Evolutionary conservation across 306 rosid genomes (phyloP).

Genomic region (Vigna radiata): DNA sequence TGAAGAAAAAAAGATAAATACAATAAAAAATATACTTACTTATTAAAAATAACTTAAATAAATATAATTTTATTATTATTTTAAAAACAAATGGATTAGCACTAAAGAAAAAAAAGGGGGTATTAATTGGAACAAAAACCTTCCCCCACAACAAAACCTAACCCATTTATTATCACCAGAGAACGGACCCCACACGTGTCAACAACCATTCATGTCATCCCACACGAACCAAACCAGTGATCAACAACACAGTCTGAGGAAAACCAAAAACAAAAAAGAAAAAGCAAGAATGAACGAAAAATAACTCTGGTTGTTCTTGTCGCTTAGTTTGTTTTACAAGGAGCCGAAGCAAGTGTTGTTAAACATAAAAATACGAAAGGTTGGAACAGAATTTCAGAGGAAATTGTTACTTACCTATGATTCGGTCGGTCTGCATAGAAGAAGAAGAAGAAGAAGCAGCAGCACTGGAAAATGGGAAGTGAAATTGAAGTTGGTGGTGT

Average conservation of each 20-base stretch:
- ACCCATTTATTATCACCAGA: conserved; percentile 35
- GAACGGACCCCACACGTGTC: conserved; percentile 27
- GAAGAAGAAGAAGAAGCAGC: neutral
- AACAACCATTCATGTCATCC: neutral
- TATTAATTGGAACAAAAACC: neutral
- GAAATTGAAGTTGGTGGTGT: conserved; percentile 2
- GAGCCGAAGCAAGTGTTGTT: neutral
- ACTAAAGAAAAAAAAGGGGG: conserved; percentile 18
- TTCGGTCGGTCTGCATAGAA: conserved; percentile 2
- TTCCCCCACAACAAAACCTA: conserved; percentile 38
- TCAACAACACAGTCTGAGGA: neutral
- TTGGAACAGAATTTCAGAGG: neutral
- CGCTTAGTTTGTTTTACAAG: neutral
- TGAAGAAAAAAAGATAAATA: no score
- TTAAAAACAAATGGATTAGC: no score
- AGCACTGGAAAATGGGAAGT: neutral
- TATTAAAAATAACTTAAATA: no score
- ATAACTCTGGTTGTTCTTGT: neutral
- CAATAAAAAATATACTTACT: no score
- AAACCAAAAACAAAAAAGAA: neutral
- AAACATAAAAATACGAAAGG: neutral
- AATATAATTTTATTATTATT: no score
- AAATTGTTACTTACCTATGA: conserved; percentile 27
- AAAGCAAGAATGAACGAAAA: neutral
- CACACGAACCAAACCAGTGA: conserved; percentile 18